Evolutionary conservation across 805 yeast genomes (phyloP), one percentile per base, ranked within the genome.

Genomic region (Dipodascus albidus): DNA sequence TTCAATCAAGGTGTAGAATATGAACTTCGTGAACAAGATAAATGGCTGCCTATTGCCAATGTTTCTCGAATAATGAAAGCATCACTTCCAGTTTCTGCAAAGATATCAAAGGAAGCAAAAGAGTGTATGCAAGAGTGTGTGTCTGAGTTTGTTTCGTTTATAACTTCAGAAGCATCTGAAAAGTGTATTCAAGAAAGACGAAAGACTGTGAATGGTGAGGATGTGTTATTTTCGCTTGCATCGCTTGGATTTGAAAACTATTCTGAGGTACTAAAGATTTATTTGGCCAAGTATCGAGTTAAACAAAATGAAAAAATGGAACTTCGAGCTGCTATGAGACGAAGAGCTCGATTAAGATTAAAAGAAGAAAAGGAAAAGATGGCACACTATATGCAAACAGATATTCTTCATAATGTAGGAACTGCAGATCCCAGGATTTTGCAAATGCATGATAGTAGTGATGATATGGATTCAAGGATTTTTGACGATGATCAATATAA

Each of bases 111-210:
- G 60, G 89, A 83, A 59, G 83, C 87, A 31, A 82, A 83, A 60
- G 88, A 81, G 59, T 78, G 85, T 58, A 78, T 80, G 70, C 85
- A 81, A 65, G 85, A 81, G 60, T 80, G 83, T 62, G 85, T 79
- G 2, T 69, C 76, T 44, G 83, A 80, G 64, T 80, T 79, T 62
- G 82, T 80, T 35, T 77, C 83, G 11, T 80, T 80, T 65, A 75
- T 80, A 52, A 81, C 85, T 2, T 74, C 81, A 38, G 83, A 80
- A 64, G 73, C 73, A n/a, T 74, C 81, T 50, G 85, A 81, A 57
- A 76, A 74, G 59, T 80, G 84, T 62, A 60, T 73, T 11, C 71
- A 79, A 51, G 85, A 81, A 56, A 79, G 80, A 62, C 68, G 85
- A 22, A 80, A 80, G 60, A 80, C 85, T 2, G 76, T 80, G 38